Base-by-base conservation (phyloP, 768 basidiomycete species). In the Termitomyces sp. region DNA sequence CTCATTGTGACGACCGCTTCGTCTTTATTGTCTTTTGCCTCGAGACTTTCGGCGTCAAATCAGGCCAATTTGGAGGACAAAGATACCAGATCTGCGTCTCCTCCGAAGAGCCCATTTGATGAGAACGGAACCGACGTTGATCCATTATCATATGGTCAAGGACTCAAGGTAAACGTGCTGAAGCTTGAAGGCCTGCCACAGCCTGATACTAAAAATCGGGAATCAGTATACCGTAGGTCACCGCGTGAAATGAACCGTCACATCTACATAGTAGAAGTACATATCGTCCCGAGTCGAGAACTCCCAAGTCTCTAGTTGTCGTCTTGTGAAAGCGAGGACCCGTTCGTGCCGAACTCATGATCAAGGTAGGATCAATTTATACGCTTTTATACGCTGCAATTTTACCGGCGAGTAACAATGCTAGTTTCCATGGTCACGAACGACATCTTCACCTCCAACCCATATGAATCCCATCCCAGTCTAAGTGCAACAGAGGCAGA, bases 401-500 rank as follows among this genome's bases (percentile, higher is more conserved):
- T 32, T 51, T 43, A 58, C 37, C n/a, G n/a, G n/a, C n/a, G 27
- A 33, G 46, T 43, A 43, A 68, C 63, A 13, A 27, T 56, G 70
- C 69, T 66, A 37, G 69, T 62, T 53, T 58, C 70, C 53, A 57
- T 60, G 26, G 50, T 65, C 43, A 47, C 65, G 37, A 70, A 67
- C 65, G 77, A 81, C 53, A 76, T 87, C 49, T 81, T 85, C 67
- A 69, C 76, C 5, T 65, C 71, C 43, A 93, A 93, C 64, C 91
- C 91, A 8, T 93, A 93, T 65, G 82, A 85, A 53, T 80, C 79
- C 1, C 85, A 95, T 66, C 81, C 87, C 0, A 80, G 79, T 61
- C 74, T 95, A 24, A 82, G 88, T 1, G 66, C 79, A 3, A 72
- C 87, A 5, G 91, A 97, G 70, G 83, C 89, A 6, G 84, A 91